These are phyloP conservation scores for Saraca asoca DNA, from an alignment of 331 rosid species.

Conservation along the genomic window DNA sequence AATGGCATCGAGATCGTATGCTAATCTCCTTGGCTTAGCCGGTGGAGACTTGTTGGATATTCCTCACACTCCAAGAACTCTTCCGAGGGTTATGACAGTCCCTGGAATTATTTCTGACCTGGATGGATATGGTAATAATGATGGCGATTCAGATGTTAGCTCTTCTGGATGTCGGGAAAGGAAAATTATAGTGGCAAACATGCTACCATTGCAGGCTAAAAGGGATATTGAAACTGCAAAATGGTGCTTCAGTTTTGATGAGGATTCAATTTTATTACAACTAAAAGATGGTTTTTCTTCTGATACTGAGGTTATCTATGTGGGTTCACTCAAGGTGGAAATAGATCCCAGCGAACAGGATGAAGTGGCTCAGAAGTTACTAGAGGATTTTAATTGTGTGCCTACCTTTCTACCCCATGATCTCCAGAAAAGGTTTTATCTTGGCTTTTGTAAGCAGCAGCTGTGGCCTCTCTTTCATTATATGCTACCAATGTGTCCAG, in stretches of 20 bases:
- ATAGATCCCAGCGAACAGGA: conserved; percentile 81
- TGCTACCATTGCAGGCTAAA: conserved; percentile 90
- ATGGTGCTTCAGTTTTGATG: conserved; percentile 93
- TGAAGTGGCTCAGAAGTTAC: conserved; percentile 78
- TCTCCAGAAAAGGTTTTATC: conserved; percentile 78
- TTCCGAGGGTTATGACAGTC: conserved; percentile 84
- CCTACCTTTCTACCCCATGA: conserved; percentile 90
- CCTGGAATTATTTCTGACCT: conserved; percentile 87
- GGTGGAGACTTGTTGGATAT: conserved; percentile 68
- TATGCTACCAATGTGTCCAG: conserved; percentile 93
- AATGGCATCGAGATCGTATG: conserved; percentile 76
- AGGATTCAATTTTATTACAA: conserved; percentile 81
- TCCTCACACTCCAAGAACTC: conserved; percentile 74
- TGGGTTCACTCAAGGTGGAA: conserved; percentile 92
- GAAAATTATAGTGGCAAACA: conserved; percentile 89
- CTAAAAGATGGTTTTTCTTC: conserved; percentile 82
- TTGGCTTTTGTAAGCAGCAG: conserved; percentile 91
- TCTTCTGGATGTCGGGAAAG: conserved; percentile 75
- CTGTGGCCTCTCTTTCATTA: conserved; percentile 98
- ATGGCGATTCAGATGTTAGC: conserved; percentile 72
- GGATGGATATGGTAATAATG: conserved; percentile 61
- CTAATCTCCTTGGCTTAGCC: conserved; percentile 68
- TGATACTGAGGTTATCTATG: conserved; percentile 82
- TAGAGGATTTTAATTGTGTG: conserved; percentile 78
- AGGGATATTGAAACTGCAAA: conserved; percentile 66